Evolutionary conservation across 805 yeast genomes (phyloP).

Genomic region (Ogataea pignaliae): DNA sequence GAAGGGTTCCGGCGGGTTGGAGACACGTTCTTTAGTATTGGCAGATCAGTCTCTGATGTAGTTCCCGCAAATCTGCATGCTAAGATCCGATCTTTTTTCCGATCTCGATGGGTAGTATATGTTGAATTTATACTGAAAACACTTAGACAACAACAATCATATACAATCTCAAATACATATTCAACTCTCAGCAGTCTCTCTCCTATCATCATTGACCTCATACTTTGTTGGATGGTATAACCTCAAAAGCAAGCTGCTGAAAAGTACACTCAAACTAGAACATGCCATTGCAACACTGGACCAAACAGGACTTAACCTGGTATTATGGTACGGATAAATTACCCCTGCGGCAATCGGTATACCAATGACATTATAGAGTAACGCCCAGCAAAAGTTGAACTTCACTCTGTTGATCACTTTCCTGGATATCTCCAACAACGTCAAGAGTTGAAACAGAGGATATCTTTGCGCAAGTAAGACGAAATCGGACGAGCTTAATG

Average conservation of each 20-base stretch:
- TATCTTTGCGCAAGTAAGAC: slow-evolving; percentile 52
- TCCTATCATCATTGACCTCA: background rate
- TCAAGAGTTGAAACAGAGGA: slow-evolving; percentile 49
- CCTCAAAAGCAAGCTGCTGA: slow-evolving; percentile 46
- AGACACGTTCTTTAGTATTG: no score
- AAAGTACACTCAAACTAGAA: slow-evolving; percentile 53
- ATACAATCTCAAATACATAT: no score
- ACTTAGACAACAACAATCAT: background rate
- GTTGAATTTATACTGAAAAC: no score
- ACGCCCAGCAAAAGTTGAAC: slow-evolving; percentile 58
- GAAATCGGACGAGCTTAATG: slow-evolving; percentile 70
- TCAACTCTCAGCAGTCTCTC: no score
- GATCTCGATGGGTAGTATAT: no score
- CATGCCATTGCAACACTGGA: slow-evolving; percentile 66
- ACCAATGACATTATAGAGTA: slow-evolving; percentile 52
- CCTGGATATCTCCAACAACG: slow-evolving; percentile 47
- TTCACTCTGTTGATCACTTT: slow-evolving; percentile 49
- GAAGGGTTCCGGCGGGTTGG: background rate
- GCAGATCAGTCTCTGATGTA: no score
- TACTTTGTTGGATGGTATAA: slow-evolving; percentile 37
- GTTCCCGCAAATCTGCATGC: no score
- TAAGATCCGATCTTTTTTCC: no score
- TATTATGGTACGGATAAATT: slow-evolving; percentile 49
- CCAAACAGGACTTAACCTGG: slow-evolving; percentile 60
- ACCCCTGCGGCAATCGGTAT: slow-evolving; percentile 67